These are phyloP conservation scores for Camellia japonica DNA, from an alignment of 148 eudicot species.

Conservation along the genomic window DNA sequence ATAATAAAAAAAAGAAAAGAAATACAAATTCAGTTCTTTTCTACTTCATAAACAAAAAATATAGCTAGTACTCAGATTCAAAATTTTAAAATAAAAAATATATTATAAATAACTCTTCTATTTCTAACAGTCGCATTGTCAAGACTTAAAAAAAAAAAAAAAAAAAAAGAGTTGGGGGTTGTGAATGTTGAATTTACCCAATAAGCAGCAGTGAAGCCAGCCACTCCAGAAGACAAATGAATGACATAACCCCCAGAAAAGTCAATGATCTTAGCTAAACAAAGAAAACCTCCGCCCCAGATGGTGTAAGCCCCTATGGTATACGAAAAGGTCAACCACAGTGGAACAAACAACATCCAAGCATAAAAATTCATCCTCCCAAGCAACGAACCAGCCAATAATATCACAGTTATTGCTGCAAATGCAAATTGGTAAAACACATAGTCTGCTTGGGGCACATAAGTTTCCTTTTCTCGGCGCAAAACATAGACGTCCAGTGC, in stretches of 20 bases:
- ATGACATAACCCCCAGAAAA: conserved; percentile 46
- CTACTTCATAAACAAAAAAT: no score
- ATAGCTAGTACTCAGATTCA: no score
- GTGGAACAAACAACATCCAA: conserved; percentile 40
- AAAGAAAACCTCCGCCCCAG: conserved; percentile 35
- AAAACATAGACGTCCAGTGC: conserved; percentile 17
- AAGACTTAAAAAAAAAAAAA: no score
- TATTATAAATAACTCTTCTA: no score
- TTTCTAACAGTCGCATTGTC: no score
- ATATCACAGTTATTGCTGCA: conserved; percentile 40
- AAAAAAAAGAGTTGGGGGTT: neutral
- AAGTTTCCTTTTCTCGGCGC: neutral
- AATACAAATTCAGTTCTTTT: no score
- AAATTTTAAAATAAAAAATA: no score
- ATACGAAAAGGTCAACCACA: conserved; percentile 39
- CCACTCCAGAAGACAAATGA: conserved; percentile 44
- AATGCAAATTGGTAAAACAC: conserved; percentile 44
- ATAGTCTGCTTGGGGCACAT: conserved; percentile 25
- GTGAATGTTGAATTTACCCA: conserved; percentile 32
- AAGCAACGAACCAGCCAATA: conserved; percentile 39
- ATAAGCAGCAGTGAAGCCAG: conserved; percentile 49
- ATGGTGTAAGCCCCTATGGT: conserved; percentile 36
- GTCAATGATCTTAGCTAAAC: conserved; percentile 21
- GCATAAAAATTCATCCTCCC: conserved; percentile 46
- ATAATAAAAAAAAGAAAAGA: no score